A percentile compares a stretch with the other conserved stretches of the same genome.
phyloP scores from a whole-genome alignment of 2,329 filamentous ascomycete species.

The Microdochium trichocladiopsis region DNA sequence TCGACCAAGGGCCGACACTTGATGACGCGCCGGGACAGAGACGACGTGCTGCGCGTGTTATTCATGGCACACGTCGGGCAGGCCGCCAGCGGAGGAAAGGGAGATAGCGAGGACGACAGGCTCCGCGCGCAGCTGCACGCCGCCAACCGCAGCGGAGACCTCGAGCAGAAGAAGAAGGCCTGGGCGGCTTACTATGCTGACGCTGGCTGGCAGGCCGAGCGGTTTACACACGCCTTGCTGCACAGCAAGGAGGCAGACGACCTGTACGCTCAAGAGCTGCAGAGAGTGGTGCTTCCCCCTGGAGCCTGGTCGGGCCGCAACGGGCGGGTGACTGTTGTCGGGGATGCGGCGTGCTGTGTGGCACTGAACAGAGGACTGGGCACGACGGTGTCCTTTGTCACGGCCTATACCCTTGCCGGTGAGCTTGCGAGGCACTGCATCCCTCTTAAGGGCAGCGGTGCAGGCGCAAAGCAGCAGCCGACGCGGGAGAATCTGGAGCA shows the following conservation, averaged over 20 bases:
- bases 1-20: neutral
- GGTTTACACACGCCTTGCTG: conserved; percentile 26
- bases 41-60: neutral
- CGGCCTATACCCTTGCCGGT: conserved; percentile 44
- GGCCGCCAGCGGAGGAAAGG: neutral
- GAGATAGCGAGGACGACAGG: conserved; percentile 1
- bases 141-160: conserved; percentile 7
- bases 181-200: conserved; percentile 31
- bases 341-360: conserved; percentile 38
- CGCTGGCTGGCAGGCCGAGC: conserved; percentile 35
- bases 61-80: neutral
- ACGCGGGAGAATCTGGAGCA: neutral
- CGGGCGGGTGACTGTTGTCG: conserved; percentile 32
- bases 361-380: conserved; percentile 40
- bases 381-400: conserved; percentile 34
- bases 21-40: neutral
- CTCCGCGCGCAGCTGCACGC: conserved; percentile 5
- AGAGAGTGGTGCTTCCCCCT: conserved; percentile 28
- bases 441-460: conserved; percentile 9
- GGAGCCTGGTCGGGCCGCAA: conserved; percentile 18
- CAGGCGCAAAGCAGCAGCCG: neutral
- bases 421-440: conserved; percentile 22
- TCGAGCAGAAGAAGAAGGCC: conserved; percentile 27
- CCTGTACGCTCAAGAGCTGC: conserved; percentile 35
- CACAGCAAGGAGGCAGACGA: conserved; percentile 21